Evolutionary conservation across 1,284 basidiomycete species (phyloP).

Genomic region (Ustilago curta): DNA sequence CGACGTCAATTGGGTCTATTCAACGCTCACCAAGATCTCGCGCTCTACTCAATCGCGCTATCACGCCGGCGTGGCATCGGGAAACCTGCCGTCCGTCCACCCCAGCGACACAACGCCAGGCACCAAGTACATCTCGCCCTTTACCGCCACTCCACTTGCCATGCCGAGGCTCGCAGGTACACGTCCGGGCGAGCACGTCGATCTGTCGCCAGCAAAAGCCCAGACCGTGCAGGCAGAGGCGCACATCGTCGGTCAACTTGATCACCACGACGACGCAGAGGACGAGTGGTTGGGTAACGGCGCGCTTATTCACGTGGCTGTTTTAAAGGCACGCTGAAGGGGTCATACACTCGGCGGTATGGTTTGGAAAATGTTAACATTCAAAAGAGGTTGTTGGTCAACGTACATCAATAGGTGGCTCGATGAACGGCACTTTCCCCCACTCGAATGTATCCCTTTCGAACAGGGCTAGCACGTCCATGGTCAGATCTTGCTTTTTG

Average conservation of each 20-base stretch:
- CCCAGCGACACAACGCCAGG: slow-evolving; percentile 21
- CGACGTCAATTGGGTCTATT: slow-evolving; percentile 86
- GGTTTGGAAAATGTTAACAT: too few relatives aligned
- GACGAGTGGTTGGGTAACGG: slow-evolving; percentile 49
- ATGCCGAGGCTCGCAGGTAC: neutral
- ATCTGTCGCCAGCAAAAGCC: slow-evolving; percentile 32
- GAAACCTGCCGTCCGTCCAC: slow-evolving; percentile 7
- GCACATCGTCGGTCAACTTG: slow-evolving; percentile 26
- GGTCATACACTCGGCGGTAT: neutral
- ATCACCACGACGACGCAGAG: neutral
- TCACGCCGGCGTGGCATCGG: slow-evolving; percentile 22
- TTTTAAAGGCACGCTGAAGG: slow-evolving; percentile 19
- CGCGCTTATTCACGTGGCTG: slow-evolving; percentile 39
- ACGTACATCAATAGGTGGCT: slow-evolving; percentile 49
- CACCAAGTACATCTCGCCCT: slow-evolving; percentile 18
- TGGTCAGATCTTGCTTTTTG: slow-evolving; percentile 29
- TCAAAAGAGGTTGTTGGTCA: neutral
- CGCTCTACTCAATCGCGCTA: slow-evolving; percentile 4
- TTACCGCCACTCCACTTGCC: neutral
- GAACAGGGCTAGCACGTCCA: slow-evolving; percentile 25
- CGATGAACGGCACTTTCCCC: slow-evolving; percentile 40
- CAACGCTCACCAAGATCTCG: slow-evolving; percentile 78
- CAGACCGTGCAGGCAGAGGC: slow-evolving; percentile 9
- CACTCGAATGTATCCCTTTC: slow-evolving; percentile 30
- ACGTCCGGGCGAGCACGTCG: slow-evolving; percentile 34